These are phyloP conservation scores for Taiozyma sp. DNA, from an alignment of 1,139 yeast genomes.

Conservation along the genomic window DNA sequence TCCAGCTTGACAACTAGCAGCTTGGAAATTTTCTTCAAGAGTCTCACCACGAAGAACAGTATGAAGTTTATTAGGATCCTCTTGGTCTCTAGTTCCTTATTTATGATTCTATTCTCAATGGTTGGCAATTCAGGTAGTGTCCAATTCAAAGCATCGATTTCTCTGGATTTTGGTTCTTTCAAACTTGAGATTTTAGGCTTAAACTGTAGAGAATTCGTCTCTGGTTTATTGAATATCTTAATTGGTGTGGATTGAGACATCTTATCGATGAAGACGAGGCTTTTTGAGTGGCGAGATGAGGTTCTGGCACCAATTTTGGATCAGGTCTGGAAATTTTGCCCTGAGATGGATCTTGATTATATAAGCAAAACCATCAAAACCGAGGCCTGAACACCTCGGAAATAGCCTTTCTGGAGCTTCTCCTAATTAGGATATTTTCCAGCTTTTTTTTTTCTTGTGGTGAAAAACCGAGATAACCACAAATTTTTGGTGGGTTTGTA, in stretches of 20 bases:
- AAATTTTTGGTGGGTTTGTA: not conserved
- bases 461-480: not conserved
- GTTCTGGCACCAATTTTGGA: not conserved
- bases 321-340: not conserved
- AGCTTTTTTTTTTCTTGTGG: not conserved
- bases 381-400: not conserved
- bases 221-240: not conserved
- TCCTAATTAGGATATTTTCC: not conserved
- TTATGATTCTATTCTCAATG: conserved; percentile 28
- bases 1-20: conserved; percentile 21
- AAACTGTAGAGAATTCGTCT: not conserved
- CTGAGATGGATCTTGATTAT: not conserved
- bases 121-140: conserved; percentile 30
- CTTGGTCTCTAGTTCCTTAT: conserved; percentile 34
- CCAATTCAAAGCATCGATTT: conserved; percentile 16
- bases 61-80: conserved; percentile 29
- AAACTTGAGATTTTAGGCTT: not conserved
- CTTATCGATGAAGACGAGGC: not conserved
- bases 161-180: not conserved
- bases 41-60: conserved; percentile 25
- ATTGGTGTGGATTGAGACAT: not conserved
- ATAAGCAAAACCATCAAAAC: not conserved
- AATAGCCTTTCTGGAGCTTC: not conserved
- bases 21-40: conserved; percentile 23
- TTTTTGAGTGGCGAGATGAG: not conserved